Evolutionary conservation across 2,329 filamentous ascomycete species (phyloP).

Genomic region (Ilyonectria sp.): DNA sequence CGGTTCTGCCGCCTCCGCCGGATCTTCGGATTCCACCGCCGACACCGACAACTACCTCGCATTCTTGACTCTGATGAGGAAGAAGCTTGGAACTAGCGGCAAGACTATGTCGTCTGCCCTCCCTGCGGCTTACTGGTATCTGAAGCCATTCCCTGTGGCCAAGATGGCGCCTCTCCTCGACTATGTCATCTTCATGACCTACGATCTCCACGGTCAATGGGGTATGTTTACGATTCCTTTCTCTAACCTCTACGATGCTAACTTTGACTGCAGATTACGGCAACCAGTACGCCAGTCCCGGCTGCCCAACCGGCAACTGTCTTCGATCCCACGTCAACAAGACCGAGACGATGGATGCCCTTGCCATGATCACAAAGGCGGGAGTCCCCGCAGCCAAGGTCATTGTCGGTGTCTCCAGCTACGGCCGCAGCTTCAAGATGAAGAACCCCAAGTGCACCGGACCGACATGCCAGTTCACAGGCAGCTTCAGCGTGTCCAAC

Average conservation of each 20-base stretch:
- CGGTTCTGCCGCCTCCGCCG: slow-evolving; percentile 43
- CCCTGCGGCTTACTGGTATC: slow-evolving; percentile 58
- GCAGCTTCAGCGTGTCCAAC: slow-evolving; percentile 40
- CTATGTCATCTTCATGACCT: slow-evolving; percentile 57
- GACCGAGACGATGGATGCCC: slow-evolving; percentile 55
- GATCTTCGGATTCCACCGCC: slow-evolving; percentile 55
- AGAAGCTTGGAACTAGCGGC: slow-evolving; percentile 47
- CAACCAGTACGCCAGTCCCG: slow-evolving; percentile 44
- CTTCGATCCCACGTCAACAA: slow-evolving; percentile 57
- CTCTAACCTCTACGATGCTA: slow-evolving; percentile 2
- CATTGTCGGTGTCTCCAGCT: slow-evolving; percentile 48
- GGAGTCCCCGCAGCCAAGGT: slow-evolving; percentile 52
- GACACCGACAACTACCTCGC: slow-evolving; percentile 53
- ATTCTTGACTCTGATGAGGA: slow-evolving; percentile 51
- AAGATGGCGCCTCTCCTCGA: slow-evolving; percentile 51
- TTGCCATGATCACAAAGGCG: slow-evolving; percentile 57
- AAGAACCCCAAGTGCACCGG: slow-evolving; percentile 44
- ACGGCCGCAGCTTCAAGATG: slow-evolving; percentile 51
- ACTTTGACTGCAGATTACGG: slow-evolving; percentile 38
- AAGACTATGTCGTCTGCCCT: slow-evolving; percentile 56
- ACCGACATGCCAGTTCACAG: slow-evolving; percentile 45
- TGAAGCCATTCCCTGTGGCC: slow-evolving; percentile 54
- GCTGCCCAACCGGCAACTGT: slow-evolving; percentile 51
- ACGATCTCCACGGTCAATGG: slow-evolving; percentile 56
- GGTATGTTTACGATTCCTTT: slow-evolving; percentile 28